phyloP scores from a whole-genome alignment of 495 filamentous ascomycete genomes.

The Cryomyces antarcticus region DNA sequence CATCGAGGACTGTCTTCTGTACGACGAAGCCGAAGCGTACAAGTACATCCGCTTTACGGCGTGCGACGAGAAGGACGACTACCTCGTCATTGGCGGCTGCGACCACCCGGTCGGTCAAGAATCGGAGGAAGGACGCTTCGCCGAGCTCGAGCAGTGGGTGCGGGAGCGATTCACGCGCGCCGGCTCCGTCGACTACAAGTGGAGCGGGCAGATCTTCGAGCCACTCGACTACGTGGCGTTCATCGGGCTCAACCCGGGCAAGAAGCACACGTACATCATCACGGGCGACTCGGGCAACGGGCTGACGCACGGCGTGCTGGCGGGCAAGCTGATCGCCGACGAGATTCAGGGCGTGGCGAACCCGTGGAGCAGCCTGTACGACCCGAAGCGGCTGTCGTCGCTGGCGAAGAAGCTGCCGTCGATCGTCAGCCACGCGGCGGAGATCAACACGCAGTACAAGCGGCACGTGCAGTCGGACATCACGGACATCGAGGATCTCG shows the following conservation, averaged over 20 bases:
- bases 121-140: conserved; percentile 18
- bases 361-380: conserved; percentile 28
- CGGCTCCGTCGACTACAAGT: conserved; percentile 28
- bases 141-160: conserved; percentile 30
- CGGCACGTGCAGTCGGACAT: conserved; percentile 33
- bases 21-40: conserved; percentile 33
- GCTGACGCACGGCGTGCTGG: conserved; percentile 34
- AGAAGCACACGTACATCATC: conserved; percentile 28
- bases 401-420: conserved; percentile 19
- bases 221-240: conserved; percentile 34
- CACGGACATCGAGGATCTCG: conserved; percentile 35
- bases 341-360: conserved; percentile 29
- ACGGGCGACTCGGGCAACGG: conserved; percentile 41
- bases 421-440: conserved; percentile 24
- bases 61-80: conserved; percentile 31
- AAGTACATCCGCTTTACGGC: conserved; percentile 31
- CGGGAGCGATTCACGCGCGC: conserved; percentile 31
- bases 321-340: conserved; percentile 31
- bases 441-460: conserved; percentile 37
- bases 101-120: conserved; percentile 43
- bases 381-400: conserved; percentile 24
- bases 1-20: conserved; percentile 32
- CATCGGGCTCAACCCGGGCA: conserved; percentile 34
- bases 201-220: conserved; percentile 38
- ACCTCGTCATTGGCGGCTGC: conserved; percentile 34